Percentiles rank a stretch among this genome's conserved stretches.
phyloP scores from a whole-genome alignment of 2,329 filamentous ascomycete species.

The Calonectria honghensis region DNA sequence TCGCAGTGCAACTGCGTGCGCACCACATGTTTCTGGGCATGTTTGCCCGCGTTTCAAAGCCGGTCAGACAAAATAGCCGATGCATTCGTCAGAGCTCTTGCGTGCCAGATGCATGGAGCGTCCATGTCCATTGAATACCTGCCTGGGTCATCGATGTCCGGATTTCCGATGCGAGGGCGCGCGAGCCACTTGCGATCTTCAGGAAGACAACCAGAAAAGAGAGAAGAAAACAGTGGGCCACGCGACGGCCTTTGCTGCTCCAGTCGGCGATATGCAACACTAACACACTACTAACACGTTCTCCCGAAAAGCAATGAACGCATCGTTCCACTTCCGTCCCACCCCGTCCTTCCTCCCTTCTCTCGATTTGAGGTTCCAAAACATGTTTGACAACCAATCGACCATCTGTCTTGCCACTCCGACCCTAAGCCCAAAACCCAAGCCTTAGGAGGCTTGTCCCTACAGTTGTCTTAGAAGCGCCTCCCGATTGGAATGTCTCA shows the following conservation, averaged over 20 bases:
- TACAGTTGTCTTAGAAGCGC: constrained; percentile 14
- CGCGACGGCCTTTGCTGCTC: not conserved
- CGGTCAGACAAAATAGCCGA: not conserved
- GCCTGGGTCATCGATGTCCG: constrained; percentile 1
- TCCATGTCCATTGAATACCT: constrained; percentile 18
- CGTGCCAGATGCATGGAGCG: constrained; percentile 13
- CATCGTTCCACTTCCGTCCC: not conserved
- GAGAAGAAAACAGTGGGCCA: constrained; percentile 3
- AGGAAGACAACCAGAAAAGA: not conserved
- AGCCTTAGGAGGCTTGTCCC: not conserved
- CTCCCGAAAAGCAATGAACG: not conserved
- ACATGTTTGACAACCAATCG: constrained; percentile 22
- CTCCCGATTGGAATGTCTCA: constrained; percentile 25
- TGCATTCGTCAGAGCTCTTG: not conserved
- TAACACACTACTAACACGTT: constrained; percentile 1
- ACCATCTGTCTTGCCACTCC: not conserved
- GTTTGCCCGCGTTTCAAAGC: constrained; percentile 18
- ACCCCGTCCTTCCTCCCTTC: constrained; percentile 1
- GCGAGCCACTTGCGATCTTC: not conserved
- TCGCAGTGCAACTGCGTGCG: not conserved
- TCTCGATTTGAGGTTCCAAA: not conserved
- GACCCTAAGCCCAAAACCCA: constrained; percentile 6
- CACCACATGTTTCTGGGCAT: not conserved
- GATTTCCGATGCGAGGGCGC: constrained; percentile 4
- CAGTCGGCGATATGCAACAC: constrained; percentile 15